These are phyloP conservation scores for Galeopsis tetrahit DNA, from an alignment of 257 asterid species.

Conservation along the genomic window DNA sequence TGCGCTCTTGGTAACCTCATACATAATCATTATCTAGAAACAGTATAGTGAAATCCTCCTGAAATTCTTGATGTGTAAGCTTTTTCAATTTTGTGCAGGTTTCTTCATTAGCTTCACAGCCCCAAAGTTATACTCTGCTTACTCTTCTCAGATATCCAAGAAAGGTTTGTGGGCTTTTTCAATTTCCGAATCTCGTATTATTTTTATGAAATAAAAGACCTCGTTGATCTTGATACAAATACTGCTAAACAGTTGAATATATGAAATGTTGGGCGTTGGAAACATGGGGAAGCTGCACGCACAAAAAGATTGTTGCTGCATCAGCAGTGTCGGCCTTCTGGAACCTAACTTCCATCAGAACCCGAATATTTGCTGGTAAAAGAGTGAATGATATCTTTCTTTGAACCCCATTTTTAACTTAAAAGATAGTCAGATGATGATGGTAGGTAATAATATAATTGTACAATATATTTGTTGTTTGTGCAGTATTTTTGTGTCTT, in stretches of 20 bases:
- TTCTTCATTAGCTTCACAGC: conserved; percentile 77
- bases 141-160: conserved; percentile 55
- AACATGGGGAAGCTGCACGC: conserved; percentile 81
- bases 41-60: not conserved
- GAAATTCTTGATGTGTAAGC: not conserved
- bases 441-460: not conserved
- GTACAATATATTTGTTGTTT: conserved; percentile 23
- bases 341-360: conserved; percentile 78
- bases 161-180: conserved; percentile 52
- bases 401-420: not conserved
- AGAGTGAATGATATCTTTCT: not conserved
- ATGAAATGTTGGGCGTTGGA: conserved; percentile 51
- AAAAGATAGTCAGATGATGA: not conserved
- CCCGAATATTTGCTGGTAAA: conserved; percentile 85
- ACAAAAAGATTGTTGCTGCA: conserved; percentile 75
- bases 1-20: conserved; percentile 70
- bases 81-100: conserved; percentile 48
- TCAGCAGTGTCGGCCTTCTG: conserved; percentile 78
- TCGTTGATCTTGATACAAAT: not conserved
- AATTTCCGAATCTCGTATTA: not conserved
- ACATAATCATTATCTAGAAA: not conserved
- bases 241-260: conserved; percentile 45
- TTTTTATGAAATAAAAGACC: not conserved
- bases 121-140: conserved; percentile 64
- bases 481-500: conserved; percentile 82